Evolutionary conservation across 2,329 filamentous ascomycete species (phyloP).

Genomic region (Cordyceps javanica): DNA sequence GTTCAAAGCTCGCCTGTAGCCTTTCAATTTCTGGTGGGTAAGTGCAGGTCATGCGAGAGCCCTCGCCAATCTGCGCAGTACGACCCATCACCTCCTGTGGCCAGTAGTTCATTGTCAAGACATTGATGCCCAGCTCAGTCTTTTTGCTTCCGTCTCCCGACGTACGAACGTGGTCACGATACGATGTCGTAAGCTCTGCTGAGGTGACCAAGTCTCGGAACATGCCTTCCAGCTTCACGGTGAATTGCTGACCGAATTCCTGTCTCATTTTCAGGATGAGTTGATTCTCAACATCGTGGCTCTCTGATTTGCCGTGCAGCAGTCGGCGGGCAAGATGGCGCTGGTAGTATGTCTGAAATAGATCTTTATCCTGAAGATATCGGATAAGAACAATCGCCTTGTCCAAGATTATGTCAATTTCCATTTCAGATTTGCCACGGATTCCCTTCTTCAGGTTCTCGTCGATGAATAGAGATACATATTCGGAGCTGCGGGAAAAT

Average conservation of each 20-base stretch:
- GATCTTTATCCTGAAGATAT: conserved; percentile 85
- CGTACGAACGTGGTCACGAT: conserved; percentile 59
- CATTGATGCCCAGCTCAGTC: conserved; percentile 75
- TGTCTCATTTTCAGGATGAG: conserved; percentile 98
- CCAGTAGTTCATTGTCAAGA: conserved; percentile 93
- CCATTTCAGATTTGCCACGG: conserved; percentile 83
- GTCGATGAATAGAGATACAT: conserved; percentile 93
- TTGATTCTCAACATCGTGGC: conserved; percentile 86
- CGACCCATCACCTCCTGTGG: conserved; percentile 80
- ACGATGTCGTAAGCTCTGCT: conserved; percentile 71
- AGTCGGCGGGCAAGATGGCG: conserved; percentile 87
- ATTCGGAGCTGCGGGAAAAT: conserved; percentile 82
- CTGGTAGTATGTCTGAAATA: conserved; percentile 97
- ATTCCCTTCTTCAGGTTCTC: conserved; percentile 93
- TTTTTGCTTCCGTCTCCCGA: conserved; percentile 42
- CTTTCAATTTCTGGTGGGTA: conserved; percentile 70
- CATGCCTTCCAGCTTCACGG: conserved; percentile 90
- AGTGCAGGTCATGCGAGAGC: conserved; percentile 46
- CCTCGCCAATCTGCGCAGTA: conserved; percentile 43
- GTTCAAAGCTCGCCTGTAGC: conserved; percentile 78
- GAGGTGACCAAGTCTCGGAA: conserved; percentile 94
- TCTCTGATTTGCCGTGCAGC: conserved; percentile 82
- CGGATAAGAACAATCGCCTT: conserved; percentile 84
- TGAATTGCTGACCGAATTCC: conserved; percentile 91
- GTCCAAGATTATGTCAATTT: conserved; percentile 78